Base-by-base conservation (phyloP, 1,139 yeast species). In the Kodamaea ohmeri region DNA sequence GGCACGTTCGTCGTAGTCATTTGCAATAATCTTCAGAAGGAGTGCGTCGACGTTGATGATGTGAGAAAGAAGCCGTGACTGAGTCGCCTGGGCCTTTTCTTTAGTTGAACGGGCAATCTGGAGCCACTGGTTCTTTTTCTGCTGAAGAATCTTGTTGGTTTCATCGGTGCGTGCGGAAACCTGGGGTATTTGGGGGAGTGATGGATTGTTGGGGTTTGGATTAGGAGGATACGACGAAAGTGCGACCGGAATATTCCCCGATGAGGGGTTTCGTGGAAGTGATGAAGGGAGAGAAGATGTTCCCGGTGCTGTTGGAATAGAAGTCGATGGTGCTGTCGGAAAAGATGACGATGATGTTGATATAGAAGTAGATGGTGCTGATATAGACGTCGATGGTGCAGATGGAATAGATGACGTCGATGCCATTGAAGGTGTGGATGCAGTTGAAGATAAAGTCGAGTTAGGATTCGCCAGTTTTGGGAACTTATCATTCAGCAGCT, bases 1-100 rank as follows among this genome's bases (percentile, higher is more conserved):
- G 38, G 58, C 55, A 29, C 60, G 48, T 34, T 67, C 73, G 34
- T 67, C 73, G 35, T 52, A 60, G 41, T 65, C 70, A 41, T 58
- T 56, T 0, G 68, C 49, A 2, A 67, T 55, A 43, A 62, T 56
- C 34, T 55, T 53, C 29, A 60, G 41, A 7, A 67, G 44, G 8
- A 69, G 40, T 7, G 64, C 52, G 44, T 70, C 75, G 14, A 69
- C 49, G 31, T 57, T 58, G 15, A 63, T 54, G 11, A 65, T 46
- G 4, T 63, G 44, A 2, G 61, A 49, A 4, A 53, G 39, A 9
- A 53, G 50, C 37, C 45, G 46, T 11, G 55, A 51, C 17, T 36
- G 41, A 9, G 47, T 35, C 8, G 51, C 49, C 7, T 60, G 58
- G 6, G 63, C 47, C 35, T 51, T 53, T 25, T 44, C 46, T 35